Percentiles rank a stretch among this genome's conserved stretches.
These are phyloP conservation scores for Begonia fuchsioides DNA, from an alignment of 306 rosid genomes.

Conservation along the genomic window DNA sequence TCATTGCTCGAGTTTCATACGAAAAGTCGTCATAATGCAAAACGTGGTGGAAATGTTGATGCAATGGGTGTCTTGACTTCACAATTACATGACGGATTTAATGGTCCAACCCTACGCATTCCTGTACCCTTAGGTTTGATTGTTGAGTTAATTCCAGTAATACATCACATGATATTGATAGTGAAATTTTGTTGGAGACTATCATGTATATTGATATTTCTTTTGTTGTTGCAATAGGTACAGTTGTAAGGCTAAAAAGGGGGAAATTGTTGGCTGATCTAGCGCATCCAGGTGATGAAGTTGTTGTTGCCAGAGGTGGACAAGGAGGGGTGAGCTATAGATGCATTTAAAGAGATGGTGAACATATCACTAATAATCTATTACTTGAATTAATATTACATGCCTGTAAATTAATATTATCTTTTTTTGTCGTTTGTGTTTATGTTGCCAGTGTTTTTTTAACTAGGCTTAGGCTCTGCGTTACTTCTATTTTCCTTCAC, in stretches of 20 bases:
- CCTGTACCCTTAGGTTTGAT: constrained; percentile 91
- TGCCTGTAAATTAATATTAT: no score
- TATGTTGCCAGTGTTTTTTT: no score
- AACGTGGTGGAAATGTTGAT: constrained; percentile 83
- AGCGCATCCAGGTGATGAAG: constrained; percentile 62
- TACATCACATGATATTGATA: neutral
- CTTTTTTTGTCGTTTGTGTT: no score
- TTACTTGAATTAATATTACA: no score
- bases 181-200: neutral
- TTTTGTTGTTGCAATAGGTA: constrained; percentile 34
- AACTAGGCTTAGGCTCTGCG: no score
- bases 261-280: constrained; percentile 83
- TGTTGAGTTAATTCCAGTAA: constrained; percentile 4
- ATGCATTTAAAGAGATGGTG: constrained; percentile 1
- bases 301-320: constrained; percentile 89
- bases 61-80: constrained; percentile 67
- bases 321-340: constrained; percentile 79
- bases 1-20: constrained; percentile 53
- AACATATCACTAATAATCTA: no score
- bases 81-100: constrained; percentile 37
- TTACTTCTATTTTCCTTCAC: no score
- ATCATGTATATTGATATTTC: neutral
- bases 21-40: constrained; percentile 37
- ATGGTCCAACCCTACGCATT: constrained; percentile 65
- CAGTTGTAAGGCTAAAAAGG: constrained; percentile 70